These are phyloP conservation scores for Orbilia ellipsospora DNA, from an alignment of 2,329 filamentous ascomycete genomes.

Conservation along the genomic window DNA sequence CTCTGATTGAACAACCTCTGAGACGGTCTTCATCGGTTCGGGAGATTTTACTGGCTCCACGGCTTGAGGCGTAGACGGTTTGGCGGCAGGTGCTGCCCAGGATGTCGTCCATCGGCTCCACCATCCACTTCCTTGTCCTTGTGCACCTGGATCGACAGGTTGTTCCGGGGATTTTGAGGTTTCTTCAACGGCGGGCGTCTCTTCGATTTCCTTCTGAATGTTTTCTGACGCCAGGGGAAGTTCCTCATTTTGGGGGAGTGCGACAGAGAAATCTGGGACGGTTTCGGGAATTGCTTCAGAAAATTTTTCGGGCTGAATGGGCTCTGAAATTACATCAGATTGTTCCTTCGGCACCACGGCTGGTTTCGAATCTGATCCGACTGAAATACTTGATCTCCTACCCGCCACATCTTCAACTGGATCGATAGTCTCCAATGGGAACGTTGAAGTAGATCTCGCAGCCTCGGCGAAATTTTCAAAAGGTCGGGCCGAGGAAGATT, in stretches of 20 bases:
- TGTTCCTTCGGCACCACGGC: background rate
- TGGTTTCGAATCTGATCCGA: background rate
- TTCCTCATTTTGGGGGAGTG: background rate
- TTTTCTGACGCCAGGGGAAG: background rate
- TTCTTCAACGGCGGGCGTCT: background rate
- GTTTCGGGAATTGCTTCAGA: background rate
- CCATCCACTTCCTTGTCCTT: constrained; percentile 25
- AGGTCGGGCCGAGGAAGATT: constrained; percentile 9
- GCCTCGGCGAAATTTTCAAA: constrained; percentile 9
- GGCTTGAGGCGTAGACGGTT: constrained; percentile 2
- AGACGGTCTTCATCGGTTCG: background rate
- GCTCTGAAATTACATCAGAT: background rate
- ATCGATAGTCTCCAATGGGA: constrained; percentile 3
- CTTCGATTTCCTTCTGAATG: background rate
- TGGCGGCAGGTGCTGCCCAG: constrained; percentile 21
- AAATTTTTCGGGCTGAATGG: background rate
- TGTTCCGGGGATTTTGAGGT: background rate
- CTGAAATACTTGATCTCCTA: constrained; percentile 23
- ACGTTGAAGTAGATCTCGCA: constrained; percentile 6
- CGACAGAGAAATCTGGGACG: no score
- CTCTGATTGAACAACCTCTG: background rate
- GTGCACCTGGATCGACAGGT: background rate
- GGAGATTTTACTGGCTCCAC: constrained; percentile 4
- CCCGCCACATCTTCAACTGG: constrained; percentile 12
- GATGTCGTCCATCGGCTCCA: constrained; percentile 47